phyloP scores from a whole-genome alignment of 164 flowering plant genomes.

The Nymphaea thermarum region DNA sequence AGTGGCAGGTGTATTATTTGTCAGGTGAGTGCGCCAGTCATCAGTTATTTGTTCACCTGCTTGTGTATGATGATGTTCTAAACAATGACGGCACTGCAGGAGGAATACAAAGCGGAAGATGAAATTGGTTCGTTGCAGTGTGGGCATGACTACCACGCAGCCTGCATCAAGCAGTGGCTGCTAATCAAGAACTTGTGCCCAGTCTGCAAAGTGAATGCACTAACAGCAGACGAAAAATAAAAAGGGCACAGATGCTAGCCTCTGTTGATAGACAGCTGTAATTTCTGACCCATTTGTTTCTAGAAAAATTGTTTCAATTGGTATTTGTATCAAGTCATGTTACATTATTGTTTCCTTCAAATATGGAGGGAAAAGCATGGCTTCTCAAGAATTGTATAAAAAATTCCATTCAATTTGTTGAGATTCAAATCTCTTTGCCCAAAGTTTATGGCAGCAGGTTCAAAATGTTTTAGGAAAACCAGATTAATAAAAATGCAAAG shows the following conservation, averaged over 20 bases:
- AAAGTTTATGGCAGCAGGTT: no score
- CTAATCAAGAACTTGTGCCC: slow-evolving; percentile 71
- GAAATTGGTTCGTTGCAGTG: slow-evolving; percentile 58
- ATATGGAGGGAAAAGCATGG: not conserved
- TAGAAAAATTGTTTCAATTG: not conserved
- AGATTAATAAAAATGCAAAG: no score
- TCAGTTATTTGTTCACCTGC: not conserved
- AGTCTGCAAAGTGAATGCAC: slow-evolving; percentile 61
- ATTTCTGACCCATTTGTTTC: not conserved
- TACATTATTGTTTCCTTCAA: not conserved
- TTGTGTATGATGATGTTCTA: not conserved
- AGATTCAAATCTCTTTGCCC: no score
- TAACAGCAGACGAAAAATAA: not conserved
- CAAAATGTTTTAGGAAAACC: no score
- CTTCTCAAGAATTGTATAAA: not conserved
- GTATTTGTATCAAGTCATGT: not conserved
- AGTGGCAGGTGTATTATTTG: not conserved
- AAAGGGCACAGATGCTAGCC: not conserved
- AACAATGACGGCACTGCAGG: slow-evolving; percentile 27
- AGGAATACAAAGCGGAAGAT: slow-evolving; percentile 49
- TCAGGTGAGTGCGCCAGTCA: not conserved
- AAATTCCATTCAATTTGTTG: no score
- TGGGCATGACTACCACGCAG: slow-evolving; percentile 66
- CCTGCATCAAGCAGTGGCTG: slow-evolving; percentile 77
- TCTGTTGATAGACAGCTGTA: not conserved